Percentiles rank a stretch among this genome's conserved stretches.
Evolutionary conservation across 768 basidiomycete species (phyloP).

Genomic region (Rhodosporidiobolus odoratus): DNA sequence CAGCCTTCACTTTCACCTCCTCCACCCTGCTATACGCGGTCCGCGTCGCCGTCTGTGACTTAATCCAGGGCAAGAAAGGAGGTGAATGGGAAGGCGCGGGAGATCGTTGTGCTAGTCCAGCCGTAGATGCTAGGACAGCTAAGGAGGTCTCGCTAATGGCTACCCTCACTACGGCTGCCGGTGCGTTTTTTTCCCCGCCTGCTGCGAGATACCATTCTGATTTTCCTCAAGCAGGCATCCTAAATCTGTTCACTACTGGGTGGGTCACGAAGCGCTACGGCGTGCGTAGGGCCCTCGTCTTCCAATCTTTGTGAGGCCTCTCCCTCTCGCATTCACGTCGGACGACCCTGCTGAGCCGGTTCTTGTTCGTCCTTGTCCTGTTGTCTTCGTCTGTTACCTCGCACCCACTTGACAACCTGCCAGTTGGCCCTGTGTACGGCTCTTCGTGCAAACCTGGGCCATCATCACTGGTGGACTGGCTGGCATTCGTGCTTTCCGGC

Average conservation of each 20-base stretch:
- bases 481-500: constrained; percentile 42
- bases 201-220: not conserved
- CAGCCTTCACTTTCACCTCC: constrained; percentile 43
- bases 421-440: not conserved
- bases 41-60: constrained; percentile 44
- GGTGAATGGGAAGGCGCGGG: constrained; percentile 18
- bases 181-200: constrained; percentile 18
- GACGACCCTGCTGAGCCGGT: no score
- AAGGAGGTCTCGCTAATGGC: constrained; percentile 41
- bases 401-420: not conserved
- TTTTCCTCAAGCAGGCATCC: not conserved
- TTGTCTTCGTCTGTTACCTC: not conserved
- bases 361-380: not conserved
- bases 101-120: constrained; percentile 42
- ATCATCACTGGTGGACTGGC: constrained; percentile 35
- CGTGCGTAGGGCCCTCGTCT: constrained; percentile 41
- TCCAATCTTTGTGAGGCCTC: constrained; percentile 42
- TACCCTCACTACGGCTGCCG: constrained; percentile 37
- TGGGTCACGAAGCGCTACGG: constrained; percentile 42
- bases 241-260: constrained; percentile 45
- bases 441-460: not conserved
- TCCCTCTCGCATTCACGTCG: no score
- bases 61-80: constrained; percentile 32
- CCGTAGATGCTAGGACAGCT: constrained; percentile 41
- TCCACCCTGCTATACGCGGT: constrained; percentile 44